Evolutionary conservation across 176 grass and related monocot genomes (phyloP), one percentile per base, ranked within the genome.

Genomic region (Puccinellia tenuiflora): DNA sequence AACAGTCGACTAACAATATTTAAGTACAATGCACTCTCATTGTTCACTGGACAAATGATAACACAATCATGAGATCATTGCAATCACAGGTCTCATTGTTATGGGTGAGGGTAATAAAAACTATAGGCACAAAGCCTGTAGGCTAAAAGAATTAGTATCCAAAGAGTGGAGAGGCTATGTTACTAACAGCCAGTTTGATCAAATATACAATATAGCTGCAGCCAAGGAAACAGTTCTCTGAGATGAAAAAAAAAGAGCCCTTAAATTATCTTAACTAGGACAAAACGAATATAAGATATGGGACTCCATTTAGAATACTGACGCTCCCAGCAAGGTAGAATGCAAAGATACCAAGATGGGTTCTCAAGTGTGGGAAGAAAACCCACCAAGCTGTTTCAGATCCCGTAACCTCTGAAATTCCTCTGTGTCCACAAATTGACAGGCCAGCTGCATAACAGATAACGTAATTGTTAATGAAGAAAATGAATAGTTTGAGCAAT

Each of bases 391-490:
- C 51, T 98, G 96, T 79, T 98, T 98, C 57, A 98, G 73, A 86
- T 98, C 96, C 71, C 96, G 86, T 57, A 98, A 60, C 80, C 96
- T 95, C 83, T 98, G 92, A 68, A 98, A 98, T 34, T 95, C 90
- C 83, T 98, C 92, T 0, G 92, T 98, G 74, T 98, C 96, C 5
- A 98, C 94, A 80, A 98, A 98, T 68, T 90, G 81, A 74, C 94
- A 71, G 73, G 92, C 94, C 30, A 98, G 76, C 96, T 98, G 92
- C 54, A 86, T 7, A 37, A 8, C 28, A 89, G 46, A 89, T 39
- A 29, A 54, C 15, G 45, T 21, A 62, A 68, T 47, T 82, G 31
- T 25, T 73, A 55, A 31, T 80, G 6, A 24, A n/a, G 42, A 73
- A 63, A 56, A 18, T 24, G n/a, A 33, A 71, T 65, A 2, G 21